Conservation (phyloP, 2,329 filamentous ascomycete species). For the Biscogniauxia mediterranea region DNA sequence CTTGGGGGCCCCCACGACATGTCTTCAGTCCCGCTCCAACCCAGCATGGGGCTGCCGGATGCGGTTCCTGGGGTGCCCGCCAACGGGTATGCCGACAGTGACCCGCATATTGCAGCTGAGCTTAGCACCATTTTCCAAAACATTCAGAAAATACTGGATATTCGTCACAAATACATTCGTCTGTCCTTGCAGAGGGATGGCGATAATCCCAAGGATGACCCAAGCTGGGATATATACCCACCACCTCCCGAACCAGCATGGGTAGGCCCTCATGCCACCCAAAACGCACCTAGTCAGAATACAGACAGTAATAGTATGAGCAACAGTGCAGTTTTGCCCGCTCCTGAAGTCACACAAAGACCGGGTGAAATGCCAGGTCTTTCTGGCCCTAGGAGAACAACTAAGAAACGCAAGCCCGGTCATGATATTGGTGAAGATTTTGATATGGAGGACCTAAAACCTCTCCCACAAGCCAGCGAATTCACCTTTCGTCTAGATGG, state of each 20-base stretch:
- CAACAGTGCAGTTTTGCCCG: conserved; percentile 44
- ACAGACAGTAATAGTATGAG: conserved; percentile 44
- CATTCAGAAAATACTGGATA: conserved; percentile 84
- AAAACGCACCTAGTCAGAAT: conserved; percentile 34
- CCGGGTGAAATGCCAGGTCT: conserved; percentile 15
- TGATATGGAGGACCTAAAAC: conserved; percentile 72
- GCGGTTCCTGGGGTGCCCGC: conserved; percentile 61
- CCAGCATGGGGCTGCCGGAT: conserved; percentile 46
- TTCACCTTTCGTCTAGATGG: conserved; percentile 78
- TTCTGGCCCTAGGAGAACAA: conserved; percentile 41
- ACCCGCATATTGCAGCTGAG: conserved; percentile 80
- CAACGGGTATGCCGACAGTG: conserved; percentile 66
- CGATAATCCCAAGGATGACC: conserved; percentile 85
- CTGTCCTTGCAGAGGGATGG: conserved; percentile 77
- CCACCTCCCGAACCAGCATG: conserved; percentile 89
- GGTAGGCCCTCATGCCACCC: conserved; percentile 53
- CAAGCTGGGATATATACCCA: conserved; percentile 85
- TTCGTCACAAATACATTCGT: conserved; percentile 83
- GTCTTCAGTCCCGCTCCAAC: conserved; percentile 17
- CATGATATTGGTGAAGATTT: conserved; percentile 93
- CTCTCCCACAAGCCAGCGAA: conserved; percentile 67
- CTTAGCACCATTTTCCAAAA: conserved; percentile 84
- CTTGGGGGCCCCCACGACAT: conserved; percentile 14
- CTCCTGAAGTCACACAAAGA: conserved; percentile 30
- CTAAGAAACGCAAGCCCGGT: conserved; percentile 76